Base-by-base conservation (phyloP, 129 eudicot species). In the Kitagawia praeruptora region DNA sequence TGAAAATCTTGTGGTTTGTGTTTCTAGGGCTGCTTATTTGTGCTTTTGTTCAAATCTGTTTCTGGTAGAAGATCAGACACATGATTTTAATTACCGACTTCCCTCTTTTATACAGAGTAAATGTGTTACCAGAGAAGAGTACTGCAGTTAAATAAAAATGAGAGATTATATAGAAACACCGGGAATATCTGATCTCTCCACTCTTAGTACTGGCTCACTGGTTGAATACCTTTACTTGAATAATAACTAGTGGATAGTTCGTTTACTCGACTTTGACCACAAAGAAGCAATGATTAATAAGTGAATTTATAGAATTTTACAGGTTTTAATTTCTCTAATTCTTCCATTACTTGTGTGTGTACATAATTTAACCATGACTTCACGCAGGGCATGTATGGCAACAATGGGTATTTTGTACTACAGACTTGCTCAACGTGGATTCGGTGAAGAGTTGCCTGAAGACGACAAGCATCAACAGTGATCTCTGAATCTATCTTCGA, bases 361-460 rank as follows among this genome's bases (percentile, higher is more conserved):
- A 3, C 8, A 63, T 78, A 63, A 34, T 66, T 58, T 75, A 77
- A 48, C 34, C 25, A 54, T 56, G 21, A 31, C 37, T 75, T 7
- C 75, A 77, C 78, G 85, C 89, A 96, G 99, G 97, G 99, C 99
- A 6, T 92, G 99, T 88, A 82, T 96, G 88, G 98, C 99, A 70
- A 96, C 99, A 51, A 96, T 96, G 97, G 99, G 99, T 48, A 90
- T 96, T 48, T 82, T 96, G 81, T 96, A 96, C 81, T 92, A 92
- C 87, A 90, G 99, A 89, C 81, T 96, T 74, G 91, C 99, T 23
- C 99, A 95, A 82, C 84, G 96, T 39, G 97, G 94, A 61, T 81
- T 92, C 46, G 95, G 87, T 75, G 91, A 87, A 58, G 94, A 85
- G 61, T 53, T 83, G 80, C 76, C 78, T 28, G 87, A 86, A 66